These are phyloP conservation scores for Rhizodiscina lignyota DNA, from an alignment of 495 filamentous ascomycete genomes.

Conservation along the genomic window DNA sequence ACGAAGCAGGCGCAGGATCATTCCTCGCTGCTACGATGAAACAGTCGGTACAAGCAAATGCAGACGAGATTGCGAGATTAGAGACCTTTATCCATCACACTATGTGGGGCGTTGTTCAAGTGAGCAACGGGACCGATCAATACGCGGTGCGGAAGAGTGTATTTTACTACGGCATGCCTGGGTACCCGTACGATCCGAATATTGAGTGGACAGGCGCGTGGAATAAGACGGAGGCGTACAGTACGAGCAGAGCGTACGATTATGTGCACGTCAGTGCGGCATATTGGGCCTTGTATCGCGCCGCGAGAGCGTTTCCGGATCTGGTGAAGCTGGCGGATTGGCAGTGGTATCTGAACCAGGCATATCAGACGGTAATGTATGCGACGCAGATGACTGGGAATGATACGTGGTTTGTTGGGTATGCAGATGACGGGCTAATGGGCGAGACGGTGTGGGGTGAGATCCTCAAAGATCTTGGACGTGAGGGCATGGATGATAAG, in stretches of 20 bases:
- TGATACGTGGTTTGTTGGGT: constrained; percentile 23
- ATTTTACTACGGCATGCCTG: constrained; percentile 30
- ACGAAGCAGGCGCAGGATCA: constrained; percentile 29
- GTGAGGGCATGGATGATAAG: constrained; percentile 23
- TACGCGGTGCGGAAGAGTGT: too few species aligned
- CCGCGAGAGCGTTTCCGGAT: constrained; percentile 24
- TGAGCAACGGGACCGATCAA: too few species aligned
- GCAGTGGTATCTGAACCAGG: constrained; percentile 32
- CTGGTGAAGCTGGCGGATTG: constrained; percentile 21
- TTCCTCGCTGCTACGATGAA: constrained; percentile 31
- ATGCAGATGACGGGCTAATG: constrained; percentile 37
- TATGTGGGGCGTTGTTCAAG: constrained; percentile 27
- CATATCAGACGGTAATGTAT: constrained; percentile 20
- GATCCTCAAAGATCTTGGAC: constrained; percentile 27
- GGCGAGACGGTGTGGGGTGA: constrained; percentile 34
- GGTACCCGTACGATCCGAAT: constrained; percentile 21
- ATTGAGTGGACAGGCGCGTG: constrained; percentile 28
- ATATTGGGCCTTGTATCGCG: constrained; percentile 35
- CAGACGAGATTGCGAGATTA: constrained; percentile 27
- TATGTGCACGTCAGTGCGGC: constrained; percentile 33
- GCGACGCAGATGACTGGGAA: constrained; percentile 15
- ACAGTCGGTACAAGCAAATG: constrained; percentile 26
- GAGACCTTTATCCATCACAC: constrained; percentile 28
- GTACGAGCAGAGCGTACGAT: constrained; percentile 30
- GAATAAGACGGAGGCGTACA: constrained; percentile 24